Conservation (phyloP, 2,329 filamentous ascomycete genomes). For the Aspergillus transmontanensis region DNA sequence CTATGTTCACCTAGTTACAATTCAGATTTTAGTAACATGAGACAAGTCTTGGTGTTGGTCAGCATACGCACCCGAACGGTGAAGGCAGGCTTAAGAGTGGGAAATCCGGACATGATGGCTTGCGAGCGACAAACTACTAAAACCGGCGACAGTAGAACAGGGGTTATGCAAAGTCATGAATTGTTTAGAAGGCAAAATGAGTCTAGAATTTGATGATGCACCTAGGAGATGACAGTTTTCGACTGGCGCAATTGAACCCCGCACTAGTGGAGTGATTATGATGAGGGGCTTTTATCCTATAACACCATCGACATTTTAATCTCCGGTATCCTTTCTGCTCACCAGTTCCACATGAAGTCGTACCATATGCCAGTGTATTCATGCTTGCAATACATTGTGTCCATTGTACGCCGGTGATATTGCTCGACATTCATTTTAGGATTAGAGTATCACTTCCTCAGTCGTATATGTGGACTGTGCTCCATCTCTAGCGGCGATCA, state of each 20-base stretch:
- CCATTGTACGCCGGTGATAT: background rate
- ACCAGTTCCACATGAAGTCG: background rate
- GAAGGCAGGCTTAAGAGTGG: slow-evolving; percentile 43
- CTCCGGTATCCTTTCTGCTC: too few species aligned
- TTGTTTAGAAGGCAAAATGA: background rate
- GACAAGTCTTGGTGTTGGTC: background rate
- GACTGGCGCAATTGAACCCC: background rate
- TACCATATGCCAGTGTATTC: background rate
- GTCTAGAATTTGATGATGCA: background rate
- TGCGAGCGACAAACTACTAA: slow-evolving; percentile 11
- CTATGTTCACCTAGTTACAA: slow-evolving; percentile 34
- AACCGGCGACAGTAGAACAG: background rate
- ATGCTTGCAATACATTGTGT: background rate
- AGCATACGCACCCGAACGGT: slow-evolving; percentile 36
- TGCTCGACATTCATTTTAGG: background rate
- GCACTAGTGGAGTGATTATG: background rate
- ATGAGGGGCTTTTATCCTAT: background rate
- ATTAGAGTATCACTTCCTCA: background rate
- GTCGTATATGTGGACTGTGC: background rate
- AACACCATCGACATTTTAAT: background rate
- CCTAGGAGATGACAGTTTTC: slow-evolving; percentile 14
- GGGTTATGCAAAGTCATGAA: background rate
- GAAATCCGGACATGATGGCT: slow-evolving; percentile 40
- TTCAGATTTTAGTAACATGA: background rate
- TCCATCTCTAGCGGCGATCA: background rate